Conservation (phyloP, 2,329 filamentous ascomycete genomes). For the Endoconidiophora polonica region DNA sequence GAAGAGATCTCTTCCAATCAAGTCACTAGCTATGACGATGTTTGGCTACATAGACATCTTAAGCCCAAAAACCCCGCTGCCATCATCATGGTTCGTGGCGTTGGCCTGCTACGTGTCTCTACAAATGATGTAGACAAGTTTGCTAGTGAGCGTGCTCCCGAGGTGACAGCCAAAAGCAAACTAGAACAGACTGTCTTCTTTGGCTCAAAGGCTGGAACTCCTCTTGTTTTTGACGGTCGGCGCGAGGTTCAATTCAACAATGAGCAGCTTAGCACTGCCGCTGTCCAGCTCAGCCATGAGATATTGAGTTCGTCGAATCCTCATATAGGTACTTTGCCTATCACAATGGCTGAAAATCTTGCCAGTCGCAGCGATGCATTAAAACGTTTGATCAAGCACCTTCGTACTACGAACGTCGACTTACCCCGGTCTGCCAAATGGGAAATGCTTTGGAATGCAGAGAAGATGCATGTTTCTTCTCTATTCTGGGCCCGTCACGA, state of each 20-base stretch:
- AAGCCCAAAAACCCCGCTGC: constrained; percentile 43
- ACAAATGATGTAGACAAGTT: constrained; percentile 44
- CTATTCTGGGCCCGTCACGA: constrained; percentile 73
- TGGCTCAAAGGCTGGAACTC: constrained; percentile 63
- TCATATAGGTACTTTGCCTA: constrained; percentile 55
- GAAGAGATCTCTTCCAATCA: constrained; percentile 31
- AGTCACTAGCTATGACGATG: constrained; percentile 26
- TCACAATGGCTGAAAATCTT: constrained; percentile 69
- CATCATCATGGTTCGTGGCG: constrained; percentile 46
- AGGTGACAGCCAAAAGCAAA: constrained; percentile 70
- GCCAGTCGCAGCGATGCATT: constrained; percentile 56
- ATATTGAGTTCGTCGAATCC: constrained; percentile 63
- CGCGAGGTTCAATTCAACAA: constrained; percentile 48
- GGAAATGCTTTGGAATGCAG: constrained; percentile 73
- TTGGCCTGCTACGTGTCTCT: constrained; percentile 42
- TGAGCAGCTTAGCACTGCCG: constrained; percentile 59
- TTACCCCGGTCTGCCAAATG: constrained; percentile 56
- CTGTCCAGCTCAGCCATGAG: constrained; percentile 61
- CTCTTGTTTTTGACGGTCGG: constrained; percentile 66
- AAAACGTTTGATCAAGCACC: constrained; percentile 54
- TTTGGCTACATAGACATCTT: constrained; percentile 33
- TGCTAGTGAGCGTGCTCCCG: constrained; percentile 37
- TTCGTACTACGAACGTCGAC: constrained; percentile 47
- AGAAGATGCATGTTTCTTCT: constrained; percentile 69
- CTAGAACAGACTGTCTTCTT: constrained; percentile 93